Percentiles rank a stretch among this genome's conserved stretches.
phyloP scores from a whole-genome alignment of 345 rosid genomes.

The Rhizophora apiculata region DNA sequence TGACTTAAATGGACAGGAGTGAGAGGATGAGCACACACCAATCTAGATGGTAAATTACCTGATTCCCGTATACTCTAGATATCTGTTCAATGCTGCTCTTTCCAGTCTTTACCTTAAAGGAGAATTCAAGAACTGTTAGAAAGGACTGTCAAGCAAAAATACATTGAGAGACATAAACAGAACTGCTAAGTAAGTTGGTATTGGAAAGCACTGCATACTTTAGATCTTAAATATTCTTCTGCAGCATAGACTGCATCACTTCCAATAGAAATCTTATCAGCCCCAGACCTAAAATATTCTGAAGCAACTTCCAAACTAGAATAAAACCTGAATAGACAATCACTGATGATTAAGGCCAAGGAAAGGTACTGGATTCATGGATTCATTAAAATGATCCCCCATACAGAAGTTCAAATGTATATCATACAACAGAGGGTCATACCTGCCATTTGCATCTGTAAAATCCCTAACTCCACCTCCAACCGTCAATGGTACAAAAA shows the following conservation, averaged over 20 bases:
- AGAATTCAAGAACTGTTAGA: constrained; percentile 16
- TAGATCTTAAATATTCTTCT: constrained; percentile 76
- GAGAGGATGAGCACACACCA: not conserved
- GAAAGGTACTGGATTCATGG: not conserved
- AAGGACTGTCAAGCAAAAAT: not conserved
- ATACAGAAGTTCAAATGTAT: no score
- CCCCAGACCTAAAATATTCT: constrained; percentile 95
- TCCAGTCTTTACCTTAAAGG: constrained; percentile 68
- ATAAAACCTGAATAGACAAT: constrained; percentile 57
- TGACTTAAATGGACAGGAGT: not conserved
- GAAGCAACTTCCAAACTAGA: constrained; percentile 98
- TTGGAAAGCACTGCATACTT: constrained; percentile 43
- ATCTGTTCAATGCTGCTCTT: constrained; percentile 91
- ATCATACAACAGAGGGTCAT: not conserved
- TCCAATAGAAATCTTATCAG: constrained; percentile 94
- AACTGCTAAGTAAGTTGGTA: constrained; percentile 3
- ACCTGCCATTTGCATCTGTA: constrained; percentile 95
- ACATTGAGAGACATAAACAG: not conserved
- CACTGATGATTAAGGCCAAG: not conserved
- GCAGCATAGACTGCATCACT: constrained; percentile 95
- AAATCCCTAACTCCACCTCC: constrained; percentile 99
- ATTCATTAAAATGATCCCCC: not conserved
- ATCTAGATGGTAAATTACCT: constrained; percentile 43
- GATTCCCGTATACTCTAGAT: constrained; percentile 93
- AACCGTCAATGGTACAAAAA: constrained; percentile 93